These are phyloP conservation scores for rapeseed (Brassica napus) DNA, from an alignment of 345 rosid species.

Conservation along the genomic window DNA sequence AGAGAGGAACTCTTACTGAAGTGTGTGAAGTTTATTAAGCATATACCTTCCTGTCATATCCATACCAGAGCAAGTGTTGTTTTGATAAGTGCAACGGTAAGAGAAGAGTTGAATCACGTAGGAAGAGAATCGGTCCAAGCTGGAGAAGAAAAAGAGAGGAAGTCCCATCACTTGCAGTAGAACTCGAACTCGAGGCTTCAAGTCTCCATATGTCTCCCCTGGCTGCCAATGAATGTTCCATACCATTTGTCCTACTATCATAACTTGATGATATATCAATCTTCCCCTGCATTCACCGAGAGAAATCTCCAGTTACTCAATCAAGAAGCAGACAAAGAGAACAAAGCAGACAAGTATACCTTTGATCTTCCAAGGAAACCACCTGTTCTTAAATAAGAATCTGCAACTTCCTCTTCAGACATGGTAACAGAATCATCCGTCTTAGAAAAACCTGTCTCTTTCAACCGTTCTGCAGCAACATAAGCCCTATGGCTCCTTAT, in stretches of 20 bases:
- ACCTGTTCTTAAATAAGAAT: conserved; percentile 50
- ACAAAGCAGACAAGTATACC: conserved; percentile 46
- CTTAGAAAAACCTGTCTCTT: conserved; percentile 44
- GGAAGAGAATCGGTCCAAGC: conserved; percentile 89
- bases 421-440: conserved; percentile 31
- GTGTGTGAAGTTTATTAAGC: conserved; percentile 8
- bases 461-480: conserved; percentile 9
- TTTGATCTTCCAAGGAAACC: conserved; percentile 63
- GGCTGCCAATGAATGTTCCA: conserved; percentile 79
- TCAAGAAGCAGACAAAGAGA: conserved; percentile 1
- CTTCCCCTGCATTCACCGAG: conserved; percentile 48
- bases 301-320: background rate
- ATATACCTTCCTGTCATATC: conserved; percentile 94
- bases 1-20: background rate
- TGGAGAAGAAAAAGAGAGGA: conserved; percentile 87
- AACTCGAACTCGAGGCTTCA: conserved; percentile 72
- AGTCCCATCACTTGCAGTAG: conserved; percentile 61
- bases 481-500: conserved; percentile 36
- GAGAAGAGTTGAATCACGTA: conserved; percentile 87
- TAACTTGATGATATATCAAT: conserved; percentile 74
- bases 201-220: conserved; percentile 93
- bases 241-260: conserved; percentile 66
- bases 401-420: conserved; percentile 56
- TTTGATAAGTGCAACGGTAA: conserved; percentile 89
- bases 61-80: conserved; percentile 98